Evolutionary conservation across 257 asterid species (phyloP), one percentile per base, ranked within the genome.

Genomic region (Plantago ovata): DNA sequence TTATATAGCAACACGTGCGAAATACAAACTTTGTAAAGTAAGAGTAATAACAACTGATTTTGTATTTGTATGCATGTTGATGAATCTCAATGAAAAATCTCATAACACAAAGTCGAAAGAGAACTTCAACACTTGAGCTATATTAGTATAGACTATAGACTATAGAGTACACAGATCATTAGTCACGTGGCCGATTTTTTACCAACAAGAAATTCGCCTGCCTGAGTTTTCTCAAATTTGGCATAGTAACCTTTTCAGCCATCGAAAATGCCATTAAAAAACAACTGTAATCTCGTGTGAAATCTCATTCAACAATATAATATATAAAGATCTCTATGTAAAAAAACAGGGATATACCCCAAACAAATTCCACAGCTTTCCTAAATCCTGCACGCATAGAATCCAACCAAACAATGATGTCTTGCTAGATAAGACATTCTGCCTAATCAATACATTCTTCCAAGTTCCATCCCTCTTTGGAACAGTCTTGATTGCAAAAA

Each of bases 281-380:
- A 21, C 46, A 61, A 56, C 60, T 61, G 54, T 39, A 20, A 38
- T 41, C 23, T 63, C 19, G 39, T 50, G 3, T 49, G 4, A 43
- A 6, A 28, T n/a, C n/a, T n/a, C n/a, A n/a, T 46, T 38, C 14
- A 38, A 36, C 45, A 6, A 58, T 11, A 18, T 11, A 23, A 50
- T 18, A 43, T 5, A 11, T 8, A 0, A 28, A 8, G 11, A 5
- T 10, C 43, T 21, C 62, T n/a, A 58, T 41, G 76, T 55, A 38
- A 44, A 50, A n/a, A 70, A 63, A 15, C 32, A 62, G 56, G 77
- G 61, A 65, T 71, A 71, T 64, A 11, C 75, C 74, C 46, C 58
- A 46, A 19, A 16, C 13, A 42, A 49, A 65, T 67, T 53, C 66
- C 71, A 7, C 21, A 9, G 2, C 58, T 19, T 8, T 28, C 16